Conservation (phyloP, 306 rosid species). For the Aeschynomene evenia region DNA sequence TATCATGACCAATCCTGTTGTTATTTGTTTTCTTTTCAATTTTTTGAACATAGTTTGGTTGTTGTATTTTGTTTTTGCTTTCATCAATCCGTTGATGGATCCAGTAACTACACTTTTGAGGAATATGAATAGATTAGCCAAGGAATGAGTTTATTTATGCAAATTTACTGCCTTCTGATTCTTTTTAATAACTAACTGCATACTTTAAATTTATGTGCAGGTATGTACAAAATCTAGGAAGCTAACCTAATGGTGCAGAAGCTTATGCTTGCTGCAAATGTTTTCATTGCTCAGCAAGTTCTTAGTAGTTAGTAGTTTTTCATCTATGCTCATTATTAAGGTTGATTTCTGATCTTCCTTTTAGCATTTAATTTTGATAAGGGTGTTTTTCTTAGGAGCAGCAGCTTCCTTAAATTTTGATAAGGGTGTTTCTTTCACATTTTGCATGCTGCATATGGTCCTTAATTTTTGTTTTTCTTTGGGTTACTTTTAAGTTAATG, state of each 20-base stretch:
- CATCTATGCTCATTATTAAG: constrained; percentile 78
- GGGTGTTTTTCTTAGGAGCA: constrained; percentile 1
- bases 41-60: constrained; percentile 14
- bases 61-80: constrained; percentile 30
- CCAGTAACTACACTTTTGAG: constrained; percentile 83
- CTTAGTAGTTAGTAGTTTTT: constrained; percentile 72
- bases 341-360: constrained; percentile 37
- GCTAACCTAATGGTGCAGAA: constrained; percentile 99
- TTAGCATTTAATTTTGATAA: constrained; percentile 1
- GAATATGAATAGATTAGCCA: constrained; percentile 92
- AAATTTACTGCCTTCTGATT: neutral
- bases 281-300: constrained; percentile 86
- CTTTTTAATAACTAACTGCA: too few species aligned
- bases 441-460: too few species aligned
- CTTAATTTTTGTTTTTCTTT: too few species aligned
- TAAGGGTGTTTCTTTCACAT: too few species aligned
- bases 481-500: too few species aligned
- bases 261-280: constrained; percentile 99
- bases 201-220: constrained; percentile 37
- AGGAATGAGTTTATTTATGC: constrained; percentile 53
- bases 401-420: neutral
- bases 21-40: neutral
- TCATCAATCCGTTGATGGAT: constrained; percentile 87
- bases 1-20: neutral
- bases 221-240: constrained; percentile 97